Evolutionary conservation across 768 basidiomycete genomes (phyloP).

Genomic region (Exsudoporus frostii): DNA sequence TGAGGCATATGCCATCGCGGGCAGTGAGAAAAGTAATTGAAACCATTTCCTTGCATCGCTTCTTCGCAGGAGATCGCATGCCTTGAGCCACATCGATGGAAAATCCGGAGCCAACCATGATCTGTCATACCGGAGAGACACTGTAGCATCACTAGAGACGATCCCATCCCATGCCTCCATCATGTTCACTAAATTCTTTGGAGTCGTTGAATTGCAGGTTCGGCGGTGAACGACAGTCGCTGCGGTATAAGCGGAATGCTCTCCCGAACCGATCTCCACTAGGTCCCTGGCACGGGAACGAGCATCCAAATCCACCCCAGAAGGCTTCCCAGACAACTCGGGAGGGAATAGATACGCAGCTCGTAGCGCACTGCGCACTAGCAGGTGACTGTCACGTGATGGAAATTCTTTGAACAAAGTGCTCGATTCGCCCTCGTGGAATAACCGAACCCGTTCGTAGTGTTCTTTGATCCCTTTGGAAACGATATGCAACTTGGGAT

Average conservation of each 20-base stretch:
- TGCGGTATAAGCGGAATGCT: conserved; percentile 16
- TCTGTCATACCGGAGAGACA: conserved; percentile 24
- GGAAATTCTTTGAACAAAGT: conserved; percentile 5
- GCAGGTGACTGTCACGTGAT: conserved; percentile 1
- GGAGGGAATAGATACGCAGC: conserved; percentile 10
- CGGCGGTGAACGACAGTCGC: conserved; percentile 6
- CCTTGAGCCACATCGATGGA: conserved; percentile 23
- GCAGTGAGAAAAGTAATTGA: conserved; percentile 31
- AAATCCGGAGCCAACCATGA: conserved; percentile 28
- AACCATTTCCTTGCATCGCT: conserved; percentile 7
- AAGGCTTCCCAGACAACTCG: conserved; percentile 5
- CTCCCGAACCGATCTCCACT: neutral
- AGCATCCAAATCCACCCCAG: neutral
- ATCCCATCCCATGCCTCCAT: conserved; percentile 1
- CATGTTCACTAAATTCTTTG: conserved; percentile 1
- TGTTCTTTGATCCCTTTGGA: conserved; percentile 31
- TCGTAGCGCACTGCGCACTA: conserved; percentile 19
- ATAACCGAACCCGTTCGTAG: conserved; percentile 11
- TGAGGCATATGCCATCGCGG: conserved; percentile 32
- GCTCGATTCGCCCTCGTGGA: neutral
- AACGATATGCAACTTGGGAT: conserved; percentile 25
- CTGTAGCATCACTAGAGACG: neutral
- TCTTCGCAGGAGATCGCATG: conserved; percentile 28
- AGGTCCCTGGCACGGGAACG: conserved; percentile 10
- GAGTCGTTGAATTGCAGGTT: neutral